A percentile compares a stretch with the other conserved stretches of the same genome.
These are phyloP conservation scores for Pseudocercospora fijiensis DNA, from an alignment of 2,329 filamentous ascomycete species.

Conservation along the genomic window DNA sequence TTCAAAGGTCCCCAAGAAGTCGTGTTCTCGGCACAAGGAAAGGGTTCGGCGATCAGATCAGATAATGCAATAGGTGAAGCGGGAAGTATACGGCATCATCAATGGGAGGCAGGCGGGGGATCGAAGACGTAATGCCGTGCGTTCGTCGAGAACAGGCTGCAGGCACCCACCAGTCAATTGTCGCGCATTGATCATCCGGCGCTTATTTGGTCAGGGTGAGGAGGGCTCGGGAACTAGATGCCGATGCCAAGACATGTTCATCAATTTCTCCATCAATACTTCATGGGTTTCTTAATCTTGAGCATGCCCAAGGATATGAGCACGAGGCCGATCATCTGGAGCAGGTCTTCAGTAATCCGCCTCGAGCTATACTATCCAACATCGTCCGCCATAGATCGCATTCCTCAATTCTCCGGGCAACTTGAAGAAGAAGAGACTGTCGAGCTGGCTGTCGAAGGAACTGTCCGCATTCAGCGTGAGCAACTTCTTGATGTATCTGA, in stretches of 20 bases:
- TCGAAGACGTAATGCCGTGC: neutral
- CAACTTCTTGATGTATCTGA: neutral
- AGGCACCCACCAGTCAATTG: neutral
- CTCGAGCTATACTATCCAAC: no score
- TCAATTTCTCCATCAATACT: no score
- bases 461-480: neutral
- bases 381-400: conserved; percentile 6
- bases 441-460: neutral
- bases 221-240: neutral
- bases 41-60: neutral
- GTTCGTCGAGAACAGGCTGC: neutral
- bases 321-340: no score
- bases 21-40: neutral
- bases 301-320: no score
- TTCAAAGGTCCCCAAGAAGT: neutral
- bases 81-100: conserved; percentile 8
- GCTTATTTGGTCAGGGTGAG: neutral
- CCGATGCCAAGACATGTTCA: neutral
- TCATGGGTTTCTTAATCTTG: no score
- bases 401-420: conserved; percentile 4
- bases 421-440: conserved; percentile 1
- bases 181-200: neutral
- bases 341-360: no score
- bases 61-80: neutral
- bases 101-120: neutral